A percentile compares a stretch with the other conserved stretches of the same genome.
Evolutionary conservation across 1,139 yeast genomes (phyloP).

Genomic region (Geotrichum phurueaensis): DNA sequence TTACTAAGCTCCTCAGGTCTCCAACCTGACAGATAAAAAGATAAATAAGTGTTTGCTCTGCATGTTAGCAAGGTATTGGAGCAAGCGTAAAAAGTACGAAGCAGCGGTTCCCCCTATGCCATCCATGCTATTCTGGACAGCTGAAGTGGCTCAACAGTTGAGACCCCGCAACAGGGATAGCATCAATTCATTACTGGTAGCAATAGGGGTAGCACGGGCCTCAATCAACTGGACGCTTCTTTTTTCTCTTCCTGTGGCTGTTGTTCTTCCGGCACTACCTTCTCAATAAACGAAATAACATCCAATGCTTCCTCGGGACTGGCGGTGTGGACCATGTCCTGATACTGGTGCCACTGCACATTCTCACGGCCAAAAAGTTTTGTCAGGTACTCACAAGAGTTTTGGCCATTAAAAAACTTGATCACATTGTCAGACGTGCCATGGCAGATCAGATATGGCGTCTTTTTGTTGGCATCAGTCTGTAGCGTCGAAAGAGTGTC

Average conservation of each 20-base stretch:
- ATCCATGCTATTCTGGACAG: too few species aligned
- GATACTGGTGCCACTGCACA: constrained; percentile 53
- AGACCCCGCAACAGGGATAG: too few species aligned
- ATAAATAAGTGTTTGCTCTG: too few species aligned
- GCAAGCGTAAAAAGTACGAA: too few species aligned
- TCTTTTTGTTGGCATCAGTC: constrained; percentile 43
- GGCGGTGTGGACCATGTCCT: constrained; percentile 63
- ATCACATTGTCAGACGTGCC: constrained; percentile 75
- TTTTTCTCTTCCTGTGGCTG: neutral
- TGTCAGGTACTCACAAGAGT: constrained; percentile 36
- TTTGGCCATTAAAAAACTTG: constrained; percentile 43
- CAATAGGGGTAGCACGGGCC: too few species aligned
- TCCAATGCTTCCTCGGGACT: constrained; percentile 61
- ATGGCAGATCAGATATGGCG: constrained; percentile 87
- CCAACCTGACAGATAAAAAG: too few species aligned
- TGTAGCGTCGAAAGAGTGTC: constrained; percentile 31
- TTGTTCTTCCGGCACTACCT: constrained; percentile 27
- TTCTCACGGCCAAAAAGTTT: constrained; percentile 50
- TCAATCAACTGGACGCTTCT: too few species aligned
- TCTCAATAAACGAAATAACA: constrained; percentile 46
- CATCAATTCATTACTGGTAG: too few species aligned
- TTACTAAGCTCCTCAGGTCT: too few species aligned
- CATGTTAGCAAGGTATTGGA: too few species aligned
- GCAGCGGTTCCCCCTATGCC: too few species aligned
- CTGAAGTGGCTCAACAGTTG: too few species aligned